Evolutionary conservation across 805 yeast genomes (phyloP).

Genomic region (Wickerhamia fluorescens): DNA sequence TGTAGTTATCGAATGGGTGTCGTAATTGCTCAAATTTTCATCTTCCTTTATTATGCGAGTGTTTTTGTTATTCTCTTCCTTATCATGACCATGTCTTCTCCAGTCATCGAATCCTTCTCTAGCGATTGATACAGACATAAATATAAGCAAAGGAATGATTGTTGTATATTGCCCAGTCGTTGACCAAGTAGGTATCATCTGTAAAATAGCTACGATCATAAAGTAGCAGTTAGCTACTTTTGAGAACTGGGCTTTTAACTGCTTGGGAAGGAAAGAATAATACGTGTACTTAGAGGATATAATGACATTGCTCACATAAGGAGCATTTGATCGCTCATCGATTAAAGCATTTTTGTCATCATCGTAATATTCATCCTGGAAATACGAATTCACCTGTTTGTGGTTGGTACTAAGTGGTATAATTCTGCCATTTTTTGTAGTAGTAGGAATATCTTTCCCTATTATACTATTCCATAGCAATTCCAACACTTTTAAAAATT

Average conservation of each 20-base stretch:
- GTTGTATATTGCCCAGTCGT: conserved; percentile 96
- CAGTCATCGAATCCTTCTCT: conserved; percentile 94
- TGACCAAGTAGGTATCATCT: conserved; percentile 95
- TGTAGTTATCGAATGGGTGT: conserved; percentile 32
- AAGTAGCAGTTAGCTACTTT: conserved; percentile 90
- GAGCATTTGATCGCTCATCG: conserved; percentile 63
- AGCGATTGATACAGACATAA: conserved; percentile 80
- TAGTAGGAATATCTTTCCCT: conserved; percentile 39
- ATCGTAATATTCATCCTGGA: conserved; percentile 22
- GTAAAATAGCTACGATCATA: conserved; percentile 82
- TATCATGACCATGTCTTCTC: conserved; percentile 79
- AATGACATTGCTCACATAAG: conserved; percentile 61
- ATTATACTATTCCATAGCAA: conserved; percentile 30
- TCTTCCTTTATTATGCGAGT: conserved; percentile 27
- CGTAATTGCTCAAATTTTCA: conserved; percentile 20
- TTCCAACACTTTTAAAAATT: conserved; percentile 8
- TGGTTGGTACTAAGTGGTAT: conserved; percentile 58
- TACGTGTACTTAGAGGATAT: conserved; percentile 84
- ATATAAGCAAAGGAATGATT: conserved; percentile 78
- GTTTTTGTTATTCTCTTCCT: conserved; percentile 61
- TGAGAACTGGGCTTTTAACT: conserved; percentile 83
- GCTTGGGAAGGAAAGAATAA: conserved; percentile 80
- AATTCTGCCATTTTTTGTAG: conserved; percentile 62
- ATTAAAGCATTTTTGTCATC: conserved; percentile 27
- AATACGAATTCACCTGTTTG: conserved; percentile 22